Conservation (phyloP, 148 eudicot genomes). For the Oxyria digyna region DNA sequence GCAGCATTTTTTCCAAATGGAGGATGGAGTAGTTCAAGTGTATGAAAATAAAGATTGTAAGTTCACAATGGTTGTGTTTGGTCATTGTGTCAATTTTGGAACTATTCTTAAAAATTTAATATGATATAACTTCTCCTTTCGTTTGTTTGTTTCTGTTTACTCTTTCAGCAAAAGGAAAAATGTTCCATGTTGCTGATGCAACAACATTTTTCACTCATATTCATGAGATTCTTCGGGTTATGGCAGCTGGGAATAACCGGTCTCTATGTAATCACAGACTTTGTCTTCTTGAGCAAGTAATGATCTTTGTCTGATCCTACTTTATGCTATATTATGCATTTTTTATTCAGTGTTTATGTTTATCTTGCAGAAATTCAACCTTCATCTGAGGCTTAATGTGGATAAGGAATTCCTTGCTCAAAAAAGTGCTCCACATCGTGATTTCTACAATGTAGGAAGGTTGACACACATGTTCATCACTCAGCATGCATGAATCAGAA, state of each 20-base stretch:
- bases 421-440: constrained; percentile 79
- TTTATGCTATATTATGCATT: not conserved
- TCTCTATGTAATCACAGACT: constrained; percentile 65
- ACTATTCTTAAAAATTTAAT: not conserved
- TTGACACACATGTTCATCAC: constrained; percentile 81
- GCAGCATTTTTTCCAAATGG: constrained; percentile 95
- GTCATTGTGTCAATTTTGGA: constrained; percentile 1
- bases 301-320: not conserved
- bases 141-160: not conserved
- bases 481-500: constrained; percentile 92
- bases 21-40: constrained; percentile 96
- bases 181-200: constrained; percentile 63
- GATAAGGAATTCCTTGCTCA: constrained; percentile 74
- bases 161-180: constrained; percentile 37
- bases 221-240: constrained; percentile 52
- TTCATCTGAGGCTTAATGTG: constrained; percentile 75
- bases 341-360: constrained; percentile 16
- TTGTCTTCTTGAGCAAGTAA: constrained; percentile 66
- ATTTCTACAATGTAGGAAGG: constrained; percentile 79
- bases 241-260: constrained; percentile 52
- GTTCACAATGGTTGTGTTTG: constrained; percentile 17
- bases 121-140: not conserved
- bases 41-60: constrained; percentile 77
- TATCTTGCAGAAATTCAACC: constrained; percentile 71
- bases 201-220: constrained; percentile 63